Evolutionary conservation across 164 flowering plant genomes (phyloP).

Genomic region (Houttuynia cordata): DNA sequence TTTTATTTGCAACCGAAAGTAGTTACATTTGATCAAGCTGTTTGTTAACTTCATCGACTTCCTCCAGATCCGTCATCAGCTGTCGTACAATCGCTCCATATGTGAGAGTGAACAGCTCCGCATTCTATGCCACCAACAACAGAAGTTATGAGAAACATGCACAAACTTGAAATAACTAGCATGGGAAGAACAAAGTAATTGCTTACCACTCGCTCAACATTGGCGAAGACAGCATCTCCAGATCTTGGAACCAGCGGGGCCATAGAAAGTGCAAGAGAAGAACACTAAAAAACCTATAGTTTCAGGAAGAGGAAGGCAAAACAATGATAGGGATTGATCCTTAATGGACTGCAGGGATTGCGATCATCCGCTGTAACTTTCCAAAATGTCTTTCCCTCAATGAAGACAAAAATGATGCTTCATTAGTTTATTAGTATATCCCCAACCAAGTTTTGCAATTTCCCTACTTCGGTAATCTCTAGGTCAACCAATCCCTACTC

Average conservation of each 20-base stretch:
- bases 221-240: slow-evolving; percentile 84
- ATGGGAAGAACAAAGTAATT: background rate
- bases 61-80: slow-evolving; percentile 86
- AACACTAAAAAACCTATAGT: too few relatives aligned
- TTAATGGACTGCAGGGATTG: too few relatives aligned
- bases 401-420: too few relatives aligned
- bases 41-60: slow-evolving; percentile 90
- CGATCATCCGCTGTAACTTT: too few relatives aligned
- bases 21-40: slow-evolving; percentile 94
- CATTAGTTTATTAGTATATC: too few relatives aligned
- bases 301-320: too few relatives aligned
- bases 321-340: too few relatives aligned
- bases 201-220: slow-evolving; percentile 59
- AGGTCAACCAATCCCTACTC: too few relatives aligned
- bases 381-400: too few relatives aligned
- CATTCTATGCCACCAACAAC: slow-evolving; percentile 32
- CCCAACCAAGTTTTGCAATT: too few relatives aligned
- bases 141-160: slow-evolving; percentile 3
- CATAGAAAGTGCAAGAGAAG: slow-evolving; percentile 17
- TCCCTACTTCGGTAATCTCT: too few relatives aligned
- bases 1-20: background rate
- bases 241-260: slow-evolving; percentile 71
- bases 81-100: slow-evolving; percentile 93
- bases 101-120: slow-evolving; percentile 82
- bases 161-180: background rate